A percentile compares a stretch with the other conserved stretches of the same genome.
Conservation (phyloP, 2,329 filamentous ascomycete species). For the Fusarium camptoceras region DNA sequence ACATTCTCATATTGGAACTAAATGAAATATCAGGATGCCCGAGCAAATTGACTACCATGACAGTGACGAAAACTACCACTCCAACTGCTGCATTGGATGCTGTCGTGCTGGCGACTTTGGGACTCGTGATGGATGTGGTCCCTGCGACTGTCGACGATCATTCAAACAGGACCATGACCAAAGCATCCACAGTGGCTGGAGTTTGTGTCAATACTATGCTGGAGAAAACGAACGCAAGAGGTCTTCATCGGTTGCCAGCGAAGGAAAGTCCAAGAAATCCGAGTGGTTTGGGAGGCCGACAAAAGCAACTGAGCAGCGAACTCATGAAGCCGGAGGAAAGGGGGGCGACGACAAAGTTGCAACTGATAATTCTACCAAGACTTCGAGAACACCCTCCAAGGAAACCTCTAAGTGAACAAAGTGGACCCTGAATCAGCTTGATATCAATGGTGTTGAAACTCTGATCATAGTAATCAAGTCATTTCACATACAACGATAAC, state of each 20-base stretch:
- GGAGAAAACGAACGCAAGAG: background rate
- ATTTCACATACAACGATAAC: background rate
- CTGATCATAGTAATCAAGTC: background rate
- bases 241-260: background rate
- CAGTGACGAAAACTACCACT: slow-evolving; percentile 1
- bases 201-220: slow-evolving; percentile 41
- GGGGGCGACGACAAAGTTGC: slow-evolving; percentile 1
- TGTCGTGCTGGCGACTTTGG: slow-evolving; percentile 49
- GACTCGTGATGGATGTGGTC: slow-evolving; percentile 48
- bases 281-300: background rate
- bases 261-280: background rate
- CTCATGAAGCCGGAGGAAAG: background rate
- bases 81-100: slow-evolving; percentile 49
- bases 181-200: slow-evolving; percentile 10
- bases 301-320: slow-evolving; percentile 5
- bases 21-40: slow-evolving; percentile 3
- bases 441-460: background rate
- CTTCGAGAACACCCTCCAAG: background rate
- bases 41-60: background rate
- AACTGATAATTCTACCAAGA: background rate
- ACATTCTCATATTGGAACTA: background rate
- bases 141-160: slow-evolving; percentile 20
- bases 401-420: background rate
- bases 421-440: background rate
- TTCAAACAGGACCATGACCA: slow-evolving; percentile 20